Evolutionary conservation across 1,139 yeast genomes (phyloP).

Genomic region (Blastobotrys serpentis): DNA sequence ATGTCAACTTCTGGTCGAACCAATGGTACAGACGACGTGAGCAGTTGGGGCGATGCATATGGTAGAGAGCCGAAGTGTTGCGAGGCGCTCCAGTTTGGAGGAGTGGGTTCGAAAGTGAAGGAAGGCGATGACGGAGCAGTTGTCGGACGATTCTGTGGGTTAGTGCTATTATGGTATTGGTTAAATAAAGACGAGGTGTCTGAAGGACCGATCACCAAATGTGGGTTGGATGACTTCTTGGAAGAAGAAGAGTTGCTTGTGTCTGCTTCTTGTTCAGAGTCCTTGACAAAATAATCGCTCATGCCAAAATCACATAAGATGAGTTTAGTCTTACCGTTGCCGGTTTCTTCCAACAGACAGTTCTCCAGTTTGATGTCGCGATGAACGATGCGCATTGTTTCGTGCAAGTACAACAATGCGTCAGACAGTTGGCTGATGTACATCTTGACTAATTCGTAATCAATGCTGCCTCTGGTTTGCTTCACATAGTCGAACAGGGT

Average conservation of each 20-base stretch:
- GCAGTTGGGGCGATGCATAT: constrained; percentile 85
- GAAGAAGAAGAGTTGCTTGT: not conserved
- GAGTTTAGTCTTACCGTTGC: constrained; percentile 31
- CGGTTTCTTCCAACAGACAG: constrained; percentile 54
- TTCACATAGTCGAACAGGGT: constrained; percentile 73
- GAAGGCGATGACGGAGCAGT: constrained; percentile 1
- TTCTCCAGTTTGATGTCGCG: constrained; percentile 90
- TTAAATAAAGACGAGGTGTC: constrained; percentile 31
- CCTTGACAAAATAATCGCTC: constrained; percentile 47
- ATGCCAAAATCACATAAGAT: constrained; percentile 86
- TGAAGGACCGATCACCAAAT: constrained; percentile 33
- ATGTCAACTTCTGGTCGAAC: constrained; percentile 75
- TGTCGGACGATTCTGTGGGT: constrained; percentile 6
- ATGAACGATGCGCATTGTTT: constrained; percentile 64
- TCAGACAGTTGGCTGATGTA: constrained; percentile 55
- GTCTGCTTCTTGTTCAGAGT: not conserved
- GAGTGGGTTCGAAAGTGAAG: constrained; percentile 1
- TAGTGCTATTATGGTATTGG: constrained; percentile 24
- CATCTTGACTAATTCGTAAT: constrained; percentile 29
- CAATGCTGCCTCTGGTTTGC: constrained; percentile 40
- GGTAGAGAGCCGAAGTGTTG: constrained; percentile 78
- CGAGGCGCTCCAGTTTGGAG: constrained; percentile 14
- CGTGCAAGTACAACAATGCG: constrained; percentile 73
- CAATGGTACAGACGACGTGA: constrained; percentile 65
- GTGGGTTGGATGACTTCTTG: constrained; percentile 2